Evolutionary conservation across 305 asterid genomes (phyloP).

Genomic region (Fraxinus platypoda): DNA sequence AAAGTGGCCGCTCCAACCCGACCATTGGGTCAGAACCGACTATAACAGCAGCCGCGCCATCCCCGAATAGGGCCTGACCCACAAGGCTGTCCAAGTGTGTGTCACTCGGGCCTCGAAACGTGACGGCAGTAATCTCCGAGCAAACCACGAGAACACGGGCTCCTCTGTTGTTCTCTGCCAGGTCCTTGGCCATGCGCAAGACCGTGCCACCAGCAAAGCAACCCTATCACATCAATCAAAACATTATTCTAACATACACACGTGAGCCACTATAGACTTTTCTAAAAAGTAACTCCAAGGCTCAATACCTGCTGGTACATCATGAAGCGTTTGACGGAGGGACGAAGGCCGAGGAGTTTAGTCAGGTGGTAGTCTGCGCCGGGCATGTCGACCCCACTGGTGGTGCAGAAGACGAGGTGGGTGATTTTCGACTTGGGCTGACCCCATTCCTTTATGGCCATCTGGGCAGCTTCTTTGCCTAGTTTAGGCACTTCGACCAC

Average conservation of each 20-base stretch:
- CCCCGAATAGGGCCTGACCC: conserved; percentile 64
- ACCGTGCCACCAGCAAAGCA: conserved; percentile 74
- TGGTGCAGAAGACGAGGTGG: conserved; percentile 67
- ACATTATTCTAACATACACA: too few relatives aligned
- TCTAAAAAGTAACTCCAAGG: too few relatives aligned
- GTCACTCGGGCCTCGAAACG: conserved; percentile 58
- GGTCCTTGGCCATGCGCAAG: conserved; percentile 64
- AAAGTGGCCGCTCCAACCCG: conserved; percentile 45
- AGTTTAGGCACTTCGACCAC: conserved; percentile 68
- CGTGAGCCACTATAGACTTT: too few relatives aligned
- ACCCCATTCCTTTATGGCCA: conserved; percentile 74
- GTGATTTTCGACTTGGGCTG: conserved; percentile 68
- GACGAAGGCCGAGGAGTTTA: conserved; percentile 68
- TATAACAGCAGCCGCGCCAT: conserved; percentile 64
- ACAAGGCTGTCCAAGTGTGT: conserved; percentile 50
- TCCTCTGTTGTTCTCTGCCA: conserved; percentile 64
- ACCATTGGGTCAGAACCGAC: conserved; percentile 50
- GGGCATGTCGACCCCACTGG: conserved; percentile 82
- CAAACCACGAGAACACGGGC: conserved; percentile 67
- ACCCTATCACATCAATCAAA: conserved; percentile 28
- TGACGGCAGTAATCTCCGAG: conserved; percentile 58
- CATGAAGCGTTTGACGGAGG: conserved; percentile 66
- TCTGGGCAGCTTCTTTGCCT: conserved; percentile 71
- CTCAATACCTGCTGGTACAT: conserved; percentile 47
- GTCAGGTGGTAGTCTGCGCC: conserved; percentile 71